Evolutionary conservation across 1,139 yeast species (phyloP).

Genomic region (Candida freyschussii): DNA sequence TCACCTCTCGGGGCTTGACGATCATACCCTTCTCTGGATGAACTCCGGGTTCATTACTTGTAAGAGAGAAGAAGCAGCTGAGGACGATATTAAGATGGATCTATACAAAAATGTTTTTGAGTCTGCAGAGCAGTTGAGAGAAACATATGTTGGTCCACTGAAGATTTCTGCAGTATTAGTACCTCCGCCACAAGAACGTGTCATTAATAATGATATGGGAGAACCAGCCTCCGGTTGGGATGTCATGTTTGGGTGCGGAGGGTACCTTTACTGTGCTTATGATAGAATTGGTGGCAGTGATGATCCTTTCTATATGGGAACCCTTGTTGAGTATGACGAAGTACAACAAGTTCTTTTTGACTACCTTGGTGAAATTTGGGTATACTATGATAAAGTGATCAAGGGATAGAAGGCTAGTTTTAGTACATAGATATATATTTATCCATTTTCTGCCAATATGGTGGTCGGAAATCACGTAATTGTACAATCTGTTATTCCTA

Average conservation of each 20-base stretch:
- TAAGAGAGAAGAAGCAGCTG: slow-evolving; percentile 38
- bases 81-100: slow-evolving; percentile 26
- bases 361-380: slow-evolving; percentile 26
- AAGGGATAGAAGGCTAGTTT: slow-evolving; percentile 1
- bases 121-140: slow-evolving; percentile 21
- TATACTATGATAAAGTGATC: slow-evolving; percentile 17
- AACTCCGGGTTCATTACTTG: slow-evolving; percentile 52
- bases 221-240: slow-evolving; percentile 33
- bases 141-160: slow-evolving; percentile 25
- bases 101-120: slow-evolving; percentile 28
- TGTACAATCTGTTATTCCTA: slow-evolving; percentile 62
- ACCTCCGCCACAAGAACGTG: slow-evolving; percentile 31
- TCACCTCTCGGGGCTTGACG: slow-evolving; percentile 37
- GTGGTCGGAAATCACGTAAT: slow-evolving; percentile 30
- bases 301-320: slow-evolving; percentile 24
- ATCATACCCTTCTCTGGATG: slow-evolving; percentile 47
- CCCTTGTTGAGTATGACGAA: slow-evolving; percentile 22
- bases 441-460: not conserved
- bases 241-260: slow-evolving; percentile 35
- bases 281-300: slow-evolving; percentile 37
- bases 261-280: slow-evolving; percentile 44
- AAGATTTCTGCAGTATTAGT: slow-evolving; percentile 30
- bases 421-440: not conserved
- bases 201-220: slow-evolving; percentile 25
- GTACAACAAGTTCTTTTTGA: slow-evolving; percentile 19